These are phyloP conservation scores for Panicum miliaceum DNA, from an alignment of 176 grass and related monocot species.

Conservation along the genomic window DNA sequence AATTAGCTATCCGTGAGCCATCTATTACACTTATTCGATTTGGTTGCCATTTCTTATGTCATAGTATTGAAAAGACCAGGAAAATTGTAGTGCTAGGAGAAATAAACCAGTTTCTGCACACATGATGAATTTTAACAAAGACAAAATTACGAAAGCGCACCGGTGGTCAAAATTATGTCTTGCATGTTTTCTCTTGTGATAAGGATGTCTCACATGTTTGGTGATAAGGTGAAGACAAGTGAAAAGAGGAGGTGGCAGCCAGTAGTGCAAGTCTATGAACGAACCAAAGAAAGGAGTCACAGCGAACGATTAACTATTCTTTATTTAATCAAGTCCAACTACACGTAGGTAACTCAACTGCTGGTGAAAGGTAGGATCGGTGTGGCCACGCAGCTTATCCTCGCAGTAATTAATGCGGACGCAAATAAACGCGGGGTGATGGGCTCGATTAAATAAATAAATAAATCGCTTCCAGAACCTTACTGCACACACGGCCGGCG, in stretches of 20 bases:
- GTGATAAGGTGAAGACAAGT: not conserved
- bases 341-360: not conserved
- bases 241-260: not conserved
- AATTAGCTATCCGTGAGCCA: no score
- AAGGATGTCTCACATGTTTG: not conserved
- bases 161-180: not conserved
- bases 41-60: no score
- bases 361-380: not conserved
- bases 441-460: not conserved
- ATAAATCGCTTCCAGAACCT: not conserved
- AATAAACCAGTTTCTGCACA: not conserved
- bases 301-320: not conserved
- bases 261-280: not conserved
- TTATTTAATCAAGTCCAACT: not conserved
- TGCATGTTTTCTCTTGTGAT: not conserved
- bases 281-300: no score
- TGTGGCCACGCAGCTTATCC: not conserved
- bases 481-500: not conserved
- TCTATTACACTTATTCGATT: no score
- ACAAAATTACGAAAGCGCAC: not conserved
- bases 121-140: not conserved
- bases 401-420: not conserved
- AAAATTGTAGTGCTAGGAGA: not conserved
- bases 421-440: not conserved
- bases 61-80: not conserved